phyloP scores from a whole-genome alignment of 768 basidiomycete species.

The Russula vinacea region DNA sequence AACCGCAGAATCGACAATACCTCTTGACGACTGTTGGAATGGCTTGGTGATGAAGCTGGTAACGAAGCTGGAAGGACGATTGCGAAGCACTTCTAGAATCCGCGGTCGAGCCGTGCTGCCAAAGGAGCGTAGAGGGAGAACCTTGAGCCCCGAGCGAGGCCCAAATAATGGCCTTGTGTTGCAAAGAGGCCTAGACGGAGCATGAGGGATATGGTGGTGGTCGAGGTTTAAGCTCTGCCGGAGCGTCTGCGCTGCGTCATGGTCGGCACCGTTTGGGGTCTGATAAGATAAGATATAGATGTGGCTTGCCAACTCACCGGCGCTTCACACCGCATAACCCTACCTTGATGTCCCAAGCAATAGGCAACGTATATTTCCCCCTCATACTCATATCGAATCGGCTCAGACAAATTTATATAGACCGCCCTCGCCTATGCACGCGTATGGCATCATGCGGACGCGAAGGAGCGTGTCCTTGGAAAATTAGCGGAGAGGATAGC shows the following conservation, averaged over 20 bases:
- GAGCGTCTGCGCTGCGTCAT: too few species aligned
- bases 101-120: constrained; percentile 37
- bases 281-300: constrained; percentile 24
- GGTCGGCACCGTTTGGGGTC: background rate
- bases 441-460: constrained; percentile 95
- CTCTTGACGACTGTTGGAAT: constrained; percentile 40
- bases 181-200: constrained; percentile 33
- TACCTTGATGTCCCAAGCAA: constrained; percentile 66
- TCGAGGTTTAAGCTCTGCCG: background rate
- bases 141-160: constrained; percentile 32
- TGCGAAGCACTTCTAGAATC: constrained; percentile 36
- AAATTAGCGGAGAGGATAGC: constrained; percentile 94
- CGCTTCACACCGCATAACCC: background rate
- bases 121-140: constrained; percentile 33
- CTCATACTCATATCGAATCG: background rate
- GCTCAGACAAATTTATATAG: constrained; percentile 41
- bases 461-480: constrained; percentile 86
- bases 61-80: constrained; percentile 33
- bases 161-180: constrained; percentile 31
- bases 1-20: constrained; percentile 49
- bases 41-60: constrained; percentile 31
- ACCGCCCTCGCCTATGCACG: constrained; percentile 95
- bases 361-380: constrained; percentile 65
- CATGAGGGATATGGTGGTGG: constrained; percentile 29
- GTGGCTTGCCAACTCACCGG: background rate